These are phyloP conservation scores for Leucogyrophana mollusca DNA, from an alignment of 768 basidiomycete genomes.

Conservation along the genomic window DNA sequence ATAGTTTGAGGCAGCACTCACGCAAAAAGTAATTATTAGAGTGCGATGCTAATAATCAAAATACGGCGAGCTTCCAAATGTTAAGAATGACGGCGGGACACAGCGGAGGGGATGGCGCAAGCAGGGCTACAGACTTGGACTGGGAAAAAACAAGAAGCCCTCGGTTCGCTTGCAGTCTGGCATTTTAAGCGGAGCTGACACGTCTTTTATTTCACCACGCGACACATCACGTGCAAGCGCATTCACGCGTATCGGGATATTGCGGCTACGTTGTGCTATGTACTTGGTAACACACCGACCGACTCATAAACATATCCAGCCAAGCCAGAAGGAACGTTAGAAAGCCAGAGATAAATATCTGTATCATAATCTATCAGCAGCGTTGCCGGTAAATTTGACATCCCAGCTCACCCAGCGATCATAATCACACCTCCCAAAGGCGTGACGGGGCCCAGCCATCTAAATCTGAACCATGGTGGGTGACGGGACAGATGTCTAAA, in stretches of 20 bases:
- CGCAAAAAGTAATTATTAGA: conserved; percentile 6
- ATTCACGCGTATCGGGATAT: not conserved
- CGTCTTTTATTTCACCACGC: conserved; percentile 33
- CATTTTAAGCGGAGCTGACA: conserved; percentile 46
- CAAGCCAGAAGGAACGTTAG: conserved; percentile 21
- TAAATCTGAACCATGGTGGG: conserved; percentile 33
- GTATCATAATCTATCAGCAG: conserved; percentile 7
- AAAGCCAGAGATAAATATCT: conserved; percentile 57
- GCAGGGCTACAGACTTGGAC: conserved; percentile 17
- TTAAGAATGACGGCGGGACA: conserved; percentile 1
- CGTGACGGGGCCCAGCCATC: conserved; percentile 61
- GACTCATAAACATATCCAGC: too few relatives aligned
- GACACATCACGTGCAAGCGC: conserved; percentile 36
- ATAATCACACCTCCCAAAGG: conserved; percentile 63
- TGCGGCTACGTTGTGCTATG: too few relatives aligned
- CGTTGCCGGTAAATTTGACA: not conserved
- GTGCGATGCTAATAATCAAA: not conserved
- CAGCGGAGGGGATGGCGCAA: conserved; percentile 20
- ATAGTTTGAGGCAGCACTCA: conserved; percentile 3
- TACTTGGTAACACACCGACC: too few relatives aligned
- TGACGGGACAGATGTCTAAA: too few relatives aligned
- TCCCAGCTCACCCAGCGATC: conserved; percentile 61
- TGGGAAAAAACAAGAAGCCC: conserved; percentile 14
- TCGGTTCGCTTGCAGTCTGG: conserved; percentile 21
- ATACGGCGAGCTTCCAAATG: not conserved